These are phyloP conservation scores for Cercis canadensis DNA, from an alignment of 306 rosid species.

Conservation along the genomic window DNA sequence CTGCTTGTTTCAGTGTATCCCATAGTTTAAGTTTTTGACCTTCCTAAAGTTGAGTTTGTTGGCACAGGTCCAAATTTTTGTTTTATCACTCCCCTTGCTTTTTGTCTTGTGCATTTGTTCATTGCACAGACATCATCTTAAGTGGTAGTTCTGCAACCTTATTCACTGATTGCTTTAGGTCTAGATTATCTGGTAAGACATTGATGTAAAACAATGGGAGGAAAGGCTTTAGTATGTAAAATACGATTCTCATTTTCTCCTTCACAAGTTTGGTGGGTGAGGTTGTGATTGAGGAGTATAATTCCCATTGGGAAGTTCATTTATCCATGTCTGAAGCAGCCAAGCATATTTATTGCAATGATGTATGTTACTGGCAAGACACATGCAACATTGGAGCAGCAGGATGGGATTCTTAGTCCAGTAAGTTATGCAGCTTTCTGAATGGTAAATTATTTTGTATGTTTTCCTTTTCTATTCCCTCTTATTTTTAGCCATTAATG, in stretches of 20 bases:
- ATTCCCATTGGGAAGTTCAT: constrained; percentile 18
- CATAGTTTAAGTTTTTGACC: not conserved
- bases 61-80: not conserved
- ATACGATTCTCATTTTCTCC: not conserved
- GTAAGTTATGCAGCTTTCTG: constrained; percentile 42
- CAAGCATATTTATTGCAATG: constrained; percentile 32
- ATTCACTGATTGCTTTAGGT: not conserved
- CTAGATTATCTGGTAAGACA: not conserved
- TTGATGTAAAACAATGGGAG: constrained; percentile 23
- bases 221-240: constrained; percentile 13
- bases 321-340: constrained; percentile 31
- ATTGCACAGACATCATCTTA: not conserved
- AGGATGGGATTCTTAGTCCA: constrained; percentile 35
- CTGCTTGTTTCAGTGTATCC: too few species aligned
- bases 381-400: constrained; percentile 39
- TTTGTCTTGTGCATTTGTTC: not conserved
- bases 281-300: constrained; percentile 24
- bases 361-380: constrained; percentile 30
- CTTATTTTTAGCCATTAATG: constrained; percentile 20
- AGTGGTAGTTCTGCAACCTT: not conserved
- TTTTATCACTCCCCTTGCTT: not conserved
- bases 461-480: constrained; percentile 29
- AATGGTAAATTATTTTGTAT: constrained; percentile 31
- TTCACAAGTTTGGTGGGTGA: constrained; percentile 7
- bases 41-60: constrained; percentile 20